These are phyloP conservation scores for Blastobotrys capitulatus DNA, from an alignment of 1,139 yeast species.

Conservation along the genomic window DNA sequence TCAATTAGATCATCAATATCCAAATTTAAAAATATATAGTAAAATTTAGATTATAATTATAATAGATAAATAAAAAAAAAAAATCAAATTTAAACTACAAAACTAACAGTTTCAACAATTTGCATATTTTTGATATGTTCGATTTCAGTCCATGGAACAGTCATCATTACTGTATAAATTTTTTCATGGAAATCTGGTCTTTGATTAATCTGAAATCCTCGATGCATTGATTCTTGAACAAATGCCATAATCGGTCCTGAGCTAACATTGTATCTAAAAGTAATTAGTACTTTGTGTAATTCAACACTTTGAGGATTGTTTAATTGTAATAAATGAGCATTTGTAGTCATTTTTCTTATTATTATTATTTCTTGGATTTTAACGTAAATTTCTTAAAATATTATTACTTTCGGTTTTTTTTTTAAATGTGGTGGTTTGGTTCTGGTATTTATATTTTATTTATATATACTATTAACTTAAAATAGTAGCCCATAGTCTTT, in stretches of 20 bases:
- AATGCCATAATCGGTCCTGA: slow-evolving; percentile 5
- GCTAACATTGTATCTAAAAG: slow-evolving; percentile 1
- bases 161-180: slow-evolving; percentile 1
- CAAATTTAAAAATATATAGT: neutral
- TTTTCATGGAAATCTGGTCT: slow-evolving; percentile 7
- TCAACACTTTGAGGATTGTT: too few species aligned
- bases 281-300: slow-evolving; percentile 1
- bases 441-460: too few species aligned
- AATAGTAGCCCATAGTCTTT: too few species aligned
- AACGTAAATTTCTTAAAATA: too few species aligned
- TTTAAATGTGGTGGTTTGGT: too few species aligned
- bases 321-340: too few species aligned
- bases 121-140: neutral
- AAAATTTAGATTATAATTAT: too few species aligned
- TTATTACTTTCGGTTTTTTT: too few species aligned
- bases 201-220: slow-evolving; percentile 4
- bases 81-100: neutral
- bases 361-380: too few species aligned
- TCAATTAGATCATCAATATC: neutral
- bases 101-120: slow-evolving; percentile 2
- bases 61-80: too few species aligned
- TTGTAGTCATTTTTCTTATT: too few species aligned
- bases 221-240: slow-evolving; percentile 6
- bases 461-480: too few species aligned
- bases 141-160: slow-evolving; percentile 2